Evolutionary conservation across 495 filamentous ascomycete genomes (phyloP).

Genomic region (Xylaria palmicola): DNA sequence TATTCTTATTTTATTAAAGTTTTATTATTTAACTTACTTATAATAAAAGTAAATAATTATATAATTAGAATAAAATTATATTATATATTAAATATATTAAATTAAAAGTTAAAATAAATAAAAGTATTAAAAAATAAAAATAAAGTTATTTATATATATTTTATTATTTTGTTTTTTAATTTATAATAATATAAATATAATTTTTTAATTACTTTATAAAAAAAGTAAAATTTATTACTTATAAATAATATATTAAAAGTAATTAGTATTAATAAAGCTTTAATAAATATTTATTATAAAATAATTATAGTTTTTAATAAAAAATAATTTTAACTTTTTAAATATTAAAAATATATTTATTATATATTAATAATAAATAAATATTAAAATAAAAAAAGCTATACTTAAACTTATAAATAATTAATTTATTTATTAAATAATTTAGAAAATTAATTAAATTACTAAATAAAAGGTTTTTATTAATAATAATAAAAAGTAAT

Average conservation of each 20-base stretch:
- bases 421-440: conserved; percentile 21
- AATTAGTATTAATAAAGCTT: conserved; percentile 8
- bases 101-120: not conserved
- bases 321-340: not conserved
- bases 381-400: not conserved
- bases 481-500: conserved; percentile 20
- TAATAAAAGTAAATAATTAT: conserved; percentile 6
- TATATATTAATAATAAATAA: conserved; percentile 25
- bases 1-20: not conserved
- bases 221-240: conserved; percentile 2
- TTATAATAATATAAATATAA: not conserved
- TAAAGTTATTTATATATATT: conserved; percentile 5
- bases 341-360: conserved; percentile 22
- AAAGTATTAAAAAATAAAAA: not conserved
- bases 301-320: conserved; percentile 8
- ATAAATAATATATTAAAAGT: conserved; percentile 4
- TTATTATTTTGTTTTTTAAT: conserved; percentile 2
- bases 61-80: conserved; percentile 2
- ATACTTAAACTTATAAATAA: conserved; percentile 25
- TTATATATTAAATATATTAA: conserved; percentile 14
- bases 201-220: conserved; percentile 6
- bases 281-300: conserved; percentile 12
- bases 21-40: not conserved
- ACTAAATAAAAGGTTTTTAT: conserved; percentile 15
- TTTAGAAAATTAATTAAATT: conserved; percentile 16